These are phyloP conservation scores for Cyberlindnera mycetangii DNA, from an alignment of 805 yeast genomes.

Conservation along the genomic window DNA sequence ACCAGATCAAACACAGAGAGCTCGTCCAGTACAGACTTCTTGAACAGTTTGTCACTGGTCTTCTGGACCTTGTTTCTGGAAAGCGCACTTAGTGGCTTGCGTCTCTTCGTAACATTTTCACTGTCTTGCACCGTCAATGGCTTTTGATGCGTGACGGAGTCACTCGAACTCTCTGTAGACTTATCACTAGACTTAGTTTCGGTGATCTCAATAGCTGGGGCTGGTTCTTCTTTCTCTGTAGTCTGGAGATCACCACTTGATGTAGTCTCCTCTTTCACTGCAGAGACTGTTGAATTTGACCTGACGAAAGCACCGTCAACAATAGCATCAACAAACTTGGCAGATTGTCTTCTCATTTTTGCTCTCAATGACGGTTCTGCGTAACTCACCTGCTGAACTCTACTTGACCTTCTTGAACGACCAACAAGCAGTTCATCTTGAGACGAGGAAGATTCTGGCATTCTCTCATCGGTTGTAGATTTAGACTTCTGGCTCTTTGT, in stretches of 20 bases:
- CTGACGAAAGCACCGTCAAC: slow-evolving; percentile 18
- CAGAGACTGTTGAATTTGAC: slow-evolving; percentile 1
- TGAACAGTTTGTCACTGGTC: slow-evolving; percentile 6
- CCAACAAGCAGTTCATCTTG: slow-evolving; percentile 24
- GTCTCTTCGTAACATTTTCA: slow-evolving; percentile 27
- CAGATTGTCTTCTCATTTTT: slow-evolving; percentile 67
- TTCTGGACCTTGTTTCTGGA: slow-evolving; percentile 21
- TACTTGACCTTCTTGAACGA: slow-evolving; percentile 42
- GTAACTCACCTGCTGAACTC: slow-evolving; percentile 60
- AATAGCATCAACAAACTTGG: slow-evolving; percentile 59
- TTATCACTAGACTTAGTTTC: slow-evolving; percentile 3
- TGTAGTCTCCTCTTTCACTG: background rate
- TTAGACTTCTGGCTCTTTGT: slow-evolving; percentile 30
- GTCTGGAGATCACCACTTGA: background rate
- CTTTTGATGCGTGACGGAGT: slow-evolving; percentile 14
- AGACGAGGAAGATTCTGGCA: slow-evolving; percentile 32
- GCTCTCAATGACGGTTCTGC: slow-evolving; percentile 63
- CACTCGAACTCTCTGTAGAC: slow-evolving; percentile 11
- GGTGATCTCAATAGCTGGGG: background rate
- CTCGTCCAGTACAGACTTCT: slow-evolving; percentile 18
- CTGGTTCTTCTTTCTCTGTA: background rate
- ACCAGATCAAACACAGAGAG: slow-evolving; percentile 30
- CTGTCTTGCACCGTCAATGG: slow-evolving; percentile 23
- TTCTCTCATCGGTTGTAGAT: slow-evolving; percentile 36
- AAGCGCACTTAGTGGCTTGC: slow-evolving; percentile 23